Conservation (phyloP, 176 grass and related monocot species). For the Eragrostis curvula region DNA sequence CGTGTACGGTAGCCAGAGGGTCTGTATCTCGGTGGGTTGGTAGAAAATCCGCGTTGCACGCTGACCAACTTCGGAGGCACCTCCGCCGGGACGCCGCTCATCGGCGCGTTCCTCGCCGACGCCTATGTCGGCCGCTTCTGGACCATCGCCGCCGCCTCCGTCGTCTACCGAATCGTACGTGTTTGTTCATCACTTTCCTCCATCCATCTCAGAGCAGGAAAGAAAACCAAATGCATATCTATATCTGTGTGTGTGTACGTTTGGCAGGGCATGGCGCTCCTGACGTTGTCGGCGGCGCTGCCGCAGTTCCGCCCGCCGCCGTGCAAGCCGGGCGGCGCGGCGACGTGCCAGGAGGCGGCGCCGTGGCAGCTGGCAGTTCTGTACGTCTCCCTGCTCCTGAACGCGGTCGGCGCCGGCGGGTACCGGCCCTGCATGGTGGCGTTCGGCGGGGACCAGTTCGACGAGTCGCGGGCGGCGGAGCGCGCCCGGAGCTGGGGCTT, state of each 20-base stretch:
- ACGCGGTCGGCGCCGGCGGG: conserved; percentile 73
- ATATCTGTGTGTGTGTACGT: background rate
- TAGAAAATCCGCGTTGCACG: too few species aligned
- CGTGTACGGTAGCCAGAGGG: too few species aligned
- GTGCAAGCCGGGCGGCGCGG: conserved; percentile 34
- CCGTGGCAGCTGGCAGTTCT: conserved; percentile 75
- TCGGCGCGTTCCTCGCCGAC: conserved; percentile 88
- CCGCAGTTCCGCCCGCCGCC: conserved; percentile 61
- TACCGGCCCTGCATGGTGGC: conserved; percentile 79
- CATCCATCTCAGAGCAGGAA: conserved; percentile 5
- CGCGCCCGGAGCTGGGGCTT: conserved; percentile 67
- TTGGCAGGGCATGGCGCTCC: conserved; percentile 66
- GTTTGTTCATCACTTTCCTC: background rate
- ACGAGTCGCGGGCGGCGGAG: conserved; percentile 74
- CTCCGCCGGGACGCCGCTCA: conserved; percentile 67
- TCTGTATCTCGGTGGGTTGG: too few species aligned
- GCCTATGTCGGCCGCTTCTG: conserved; percentile 76
- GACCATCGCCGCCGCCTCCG: conserved; percentile 68
- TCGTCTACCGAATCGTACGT: conserved; percentile 69
- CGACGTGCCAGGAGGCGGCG: conserved; percentile 53
- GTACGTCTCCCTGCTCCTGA: conserved; percentile 62
- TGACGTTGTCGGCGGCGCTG: conserved; percentile 75
- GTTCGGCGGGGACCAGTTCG: conserved; percentile 88
- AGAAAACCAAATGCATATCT: background rate
- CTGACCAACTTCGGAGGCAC: conserved; percentile 80